These are phyloP conservation scores for Mortierella sp. DNA, from an alignment of 371 early-diverging fungal genomes.

Conservation along the genomic window DNA sequence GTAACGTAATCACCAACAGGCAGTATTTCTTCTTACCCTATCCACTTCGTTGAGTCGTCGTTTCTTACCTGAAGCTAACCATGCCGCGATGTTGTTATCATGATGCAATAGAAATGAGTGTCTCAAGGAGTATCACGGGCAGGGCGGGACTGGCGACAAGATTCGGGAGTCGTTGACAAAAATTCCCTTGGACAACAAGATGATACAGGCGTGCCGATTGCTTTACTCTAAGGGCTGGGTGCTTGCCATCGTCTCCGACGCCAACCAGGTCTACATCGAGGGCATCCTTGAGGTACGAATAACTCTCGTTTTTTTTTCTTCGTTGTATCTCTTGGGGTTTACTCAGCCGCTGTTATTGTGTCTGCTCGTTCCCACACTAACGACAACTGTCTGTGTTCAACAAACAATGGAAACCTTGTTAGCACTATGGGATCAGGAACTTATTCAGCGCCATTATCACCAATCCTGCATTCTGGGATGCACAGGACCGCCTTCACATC, in stretches of 20 bases:
- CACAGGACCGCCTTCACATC: constrained; percentile 39
- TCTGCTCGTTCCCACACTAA: neutral
- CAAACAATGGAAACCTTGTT: neutral
- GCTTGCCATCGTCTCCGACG: constrained; percentile 45
- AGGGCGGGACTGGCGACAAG: constrained; percentile 28
- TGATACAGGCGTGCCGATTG: constrained; percentile 42
- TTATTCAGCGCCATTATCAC: constrained; percentile 48
- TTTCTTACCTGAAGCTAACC: neutral
- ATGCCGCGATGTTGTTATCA: neutral
- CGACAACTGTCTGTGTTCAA: neutral
- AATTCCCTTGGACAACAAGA: constrained; percentile 44
- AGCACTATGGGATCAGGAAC: constrained; percentile 42
- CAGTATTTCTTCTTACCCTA: neutral
- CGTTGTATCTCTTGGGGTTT: neutral
- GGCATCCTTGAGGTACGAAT: constrained; percentile 36
- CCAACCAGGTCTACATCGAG: constrained; percentile 50
- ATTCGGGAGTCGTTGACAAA: constrained; percentile 30
- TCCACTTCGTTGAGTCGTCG: too few species aligned
- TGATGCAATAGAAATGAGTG: constrained; percentile 31
- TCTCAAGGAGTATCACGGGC: constrained; percentile 42
- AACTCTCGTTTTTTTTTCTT: neutral
- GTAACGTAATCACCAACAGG: constrained; percentile 12
- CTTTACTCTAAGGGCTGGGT: constrained; percentile 37
- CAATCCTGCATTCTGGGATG: constrained; percentile 43
- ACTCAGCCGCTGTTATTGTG: neutral